phyloP scores from a whole-genome alignment of 2,329 filamentous ascomycete genomes.

The Drechslerella stenobrocha region DNA sequence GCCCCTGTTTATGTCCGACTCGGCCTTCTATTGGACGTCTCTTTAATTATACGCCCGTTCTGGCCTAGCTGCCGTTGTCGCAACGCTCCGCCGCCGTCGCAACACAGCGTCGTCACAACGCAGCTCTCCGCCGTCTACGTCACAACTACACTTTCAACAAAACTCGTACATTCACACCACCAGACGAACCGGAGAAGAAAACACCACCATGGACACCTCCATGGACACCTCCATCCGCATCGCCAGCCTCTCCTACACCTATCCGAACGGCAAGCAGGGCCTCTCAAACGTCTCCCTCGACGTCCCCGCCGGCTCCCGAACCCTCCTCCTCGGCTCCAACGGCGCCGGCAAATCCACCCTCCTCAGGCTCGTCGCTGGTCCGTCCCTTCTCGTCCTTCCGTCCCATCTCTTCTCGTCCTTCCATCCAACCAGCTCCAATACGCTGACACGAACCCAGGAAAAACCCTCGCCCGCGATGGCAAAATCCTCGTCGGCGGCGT shows the following conservation, averaged over 20 bases:
- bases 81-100: no score
- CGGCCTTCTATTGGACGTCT: no score
- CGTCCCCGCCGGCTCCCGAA: slow-evolving; percentile 80
- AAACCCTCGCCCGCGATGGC: slow-evolving; percentile 79
- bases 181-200: neutral
- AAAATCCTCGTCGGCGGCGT: slow-evolving; percentile 77
- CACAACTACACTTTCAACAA: no score
- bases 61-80: no score
- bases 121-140: no score
- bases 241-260: slow-evolving; percentile 78
- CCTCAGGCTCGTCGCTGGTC: slow-evolving; percentile 71
- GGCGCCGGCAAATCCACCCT: slow-evolving; percentile 97
- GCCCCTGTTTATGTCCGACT: no score
- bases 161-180: no score
- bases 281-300: slow-evolving; percentile 72
- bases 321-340: slow-evolving; percentile 91
- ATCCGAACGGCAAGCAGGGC: slow-evolving; percentile 81
- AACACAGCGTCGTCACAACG: no score
- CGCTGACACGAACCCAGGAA: slow-evolving; percentile 66
- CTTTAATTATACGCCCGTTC: no score
- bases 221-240: slow-evolving; percentile 68
- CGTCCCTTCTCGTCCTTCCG: neutral
- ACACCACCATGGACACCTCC: neutral
- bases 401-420: neutral
- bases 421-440: no score